Conservation (phyloP, 169 alveolate species). For the Plasmodium billcollinsi region DNA sequence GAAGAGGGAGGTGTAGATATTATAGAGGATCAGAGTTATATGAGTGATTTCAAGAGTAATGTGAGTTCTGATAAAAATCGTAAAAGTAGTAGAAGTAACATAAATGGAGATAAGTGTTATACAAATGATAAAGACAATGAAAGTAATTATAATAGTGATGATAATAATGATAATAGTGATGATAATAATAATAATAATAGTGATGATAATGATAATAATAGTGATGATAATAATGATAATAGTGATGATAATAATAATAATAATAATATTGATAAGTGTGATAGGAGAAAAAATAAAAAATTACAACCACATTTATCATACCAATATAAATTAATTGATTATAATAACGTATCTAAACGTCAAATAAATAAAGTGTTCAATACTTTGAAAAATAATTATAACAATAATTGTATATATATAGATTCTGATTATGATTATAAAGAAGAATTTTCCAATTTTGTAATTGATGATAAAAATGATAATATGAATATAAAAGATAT, state of each 20-base stretch:
- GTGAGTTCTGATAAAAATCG: too few relatives aligned
- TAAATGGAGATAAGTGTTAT: too few relatives aligned
- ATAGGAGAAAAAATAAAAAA: background rate
- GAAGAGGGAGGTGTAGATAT: too few relatives aligned
- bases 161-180: too few relatives aligned
- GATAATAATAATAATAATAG: too few relatives aligned
- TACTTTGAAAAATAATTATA: conserved; percentile 15
- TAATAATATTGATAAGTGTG: background rate
- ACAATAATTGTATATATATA: conserved; percentile 39
- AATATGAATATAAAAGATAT: background rate
- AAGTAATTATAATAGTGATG: too few relatives aligned
- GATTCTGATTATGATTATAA: conserved; percentile 61
- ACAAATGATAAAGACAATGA: too few relatives aligned
- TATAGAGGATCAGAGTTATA: too few relatives aligned
- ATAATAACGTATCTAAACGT: conserved; percentile 50
- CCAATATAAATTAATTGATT: conserved; percentile 75
- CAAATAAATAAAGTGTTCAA: conserved; percentile 51
- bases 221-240: background rate
- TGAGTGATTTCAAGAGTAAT: too few relatives aligned
- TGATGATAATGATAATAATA: background rate
- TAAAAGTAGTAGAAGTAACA: too few relatives aligned
- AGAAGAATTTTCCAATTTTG: conserved; percentile 26
- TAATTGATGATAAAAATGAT: conserved; percentile 29
- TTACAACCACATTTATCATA: conserved; percentile 60
- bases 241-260: background rate